Conservation (phyloP, 371 early-diverging fungal genomes). For the Mucor plumbeus region DNA sequence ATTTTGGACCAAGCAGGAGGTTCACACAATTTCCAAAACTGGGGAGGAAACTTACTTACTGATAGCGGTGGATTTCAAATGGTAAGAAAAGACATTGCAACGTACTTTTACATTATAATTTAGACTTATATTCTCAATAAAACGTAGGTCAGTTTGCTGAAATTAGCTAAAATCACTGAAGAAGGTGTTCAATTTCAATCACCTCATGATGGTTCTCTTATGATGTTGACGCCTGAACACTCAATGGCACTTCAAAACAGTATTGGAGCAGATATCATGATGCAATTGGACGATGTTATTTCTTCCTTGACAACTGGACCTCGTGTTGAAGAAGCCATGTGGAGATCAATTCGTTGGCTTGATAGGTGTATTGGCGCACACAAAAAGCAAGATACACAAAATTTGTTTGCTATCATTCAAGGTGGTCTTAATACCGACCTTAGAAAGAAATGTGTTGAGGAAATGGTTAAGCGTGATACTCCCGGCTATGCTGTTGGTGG, state of each 20-base stretch:
- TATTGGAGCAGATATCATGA: slow-evolving; percentile 97
- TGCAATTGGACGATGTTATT: slow-evolving; percentile 98
- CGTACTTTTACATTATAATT: neutral
- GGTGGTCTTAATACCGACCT: slow-evolving; percentile 86
- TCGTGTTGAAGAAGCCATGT: slow-evolving; percentile 93
- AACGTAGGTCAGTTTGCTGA: slow-evolving; percentile 66
- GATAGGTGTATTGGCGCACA: slow-evolving; percentile 91
- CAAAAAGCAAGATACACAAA: slow-evolving; percentile 76
- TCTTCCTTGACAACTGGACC: slow-evolving; percentile 84
- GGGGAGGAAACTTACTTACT: slow-evolving; percentile 86
- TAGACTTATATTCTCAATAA: neutral
- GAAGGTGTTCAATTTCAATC: slow-evolving; percentile 92
- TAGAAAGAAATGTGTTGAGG: slow-evolving; percentile 80
- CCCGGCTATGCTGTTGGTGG: slow-evolving; percentile 97
- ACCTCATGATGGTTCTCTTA: slow-evolving; percentile 81
- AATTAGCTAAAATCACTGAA: slow-evolving; percentile 87
- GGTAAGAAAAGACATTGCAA: slow-evolving; percentile 51
- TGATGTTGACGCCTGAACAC: slow-evolving; percentile 95
- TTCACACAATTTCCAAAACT: slow-evolving; percentile 90
- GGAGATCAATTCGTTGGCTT: slow-evolving; percentile 94
- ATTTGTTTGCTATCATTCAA: slow-evolving; percentile 96
- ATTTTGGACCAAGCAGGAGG: slow-evolving; percentile 80
- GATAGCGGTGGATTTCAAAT: slow-evolving; percentile 94
- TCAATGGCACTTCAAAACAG: slow-evolving; percentile 92
- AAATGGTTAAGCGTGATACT: slow-evolving; percentile 88